Evolutionary conservation across 352 stramenopile species (phyloP).

Genomic region (Blastocystis sp.): DNA sequence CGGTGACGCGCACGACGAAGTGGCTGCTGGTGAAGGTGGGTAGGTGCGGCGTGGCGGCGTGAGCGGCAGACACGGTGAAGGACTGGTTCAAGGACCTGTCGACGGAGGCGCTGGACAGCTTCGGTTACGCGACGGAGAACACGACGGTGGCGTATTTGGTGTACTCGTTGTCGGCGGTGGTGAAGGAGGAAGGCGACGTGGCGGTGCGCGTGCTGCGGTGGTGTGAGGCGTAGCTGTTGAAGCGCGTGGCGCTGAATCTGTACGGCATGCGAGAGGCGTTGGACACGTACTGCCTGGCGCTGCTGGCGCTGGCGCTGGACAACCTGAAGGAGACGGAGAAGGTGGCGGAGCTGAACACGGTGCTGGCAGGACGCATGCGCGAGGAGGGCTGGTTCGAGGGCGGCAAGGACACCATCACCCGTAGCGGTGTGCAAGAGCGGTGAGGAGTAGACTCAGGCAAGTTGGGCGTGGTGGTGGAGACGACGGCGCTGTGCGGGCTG

Average conservation of each 20-base stretch:
- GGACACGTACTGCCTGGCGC: not conserved
- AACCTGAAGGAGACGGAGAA: not conserved
- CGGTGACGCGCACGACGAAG: not conserved
- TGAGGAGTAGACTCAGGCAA: not conserved
- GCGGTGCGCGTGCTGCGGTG: not conserved
- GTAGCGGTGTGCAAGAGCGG: not conserved
- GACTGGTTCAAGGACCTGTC: not conserved
- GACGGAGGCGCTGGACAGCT: not conserved
- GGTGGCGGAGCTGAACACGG: not conserved
- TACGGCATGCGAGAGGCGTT: not conserved
- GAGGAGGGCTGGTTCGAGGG: not conserved
- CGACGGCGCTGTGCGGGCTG: not conserved
- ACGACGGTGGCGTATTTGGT: not conserved
- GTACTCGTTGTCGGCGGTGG: not conserved
- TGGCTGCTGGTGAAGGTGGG: constrained; percentile 36
- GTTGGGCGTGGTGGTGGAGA: not conserved
- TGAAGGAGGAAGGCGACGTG: not conserved
- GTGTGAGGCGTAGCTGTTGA: not conserved
- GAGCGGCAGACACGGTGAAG: constrained; percentile 12
- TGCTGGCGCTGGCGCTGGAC: not conserved
- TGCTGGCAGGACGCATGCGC: not conserved
- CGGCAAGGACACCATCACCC: not conserved
- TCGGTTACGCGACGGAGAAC: not conserved
- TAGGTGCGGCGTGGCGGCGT: not conserved
- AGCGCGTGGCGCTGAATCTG: not conserved